Conservation (phyloP, 2,329 filamentous ascomycete species). For the Aspergillus texensis region DNA sequence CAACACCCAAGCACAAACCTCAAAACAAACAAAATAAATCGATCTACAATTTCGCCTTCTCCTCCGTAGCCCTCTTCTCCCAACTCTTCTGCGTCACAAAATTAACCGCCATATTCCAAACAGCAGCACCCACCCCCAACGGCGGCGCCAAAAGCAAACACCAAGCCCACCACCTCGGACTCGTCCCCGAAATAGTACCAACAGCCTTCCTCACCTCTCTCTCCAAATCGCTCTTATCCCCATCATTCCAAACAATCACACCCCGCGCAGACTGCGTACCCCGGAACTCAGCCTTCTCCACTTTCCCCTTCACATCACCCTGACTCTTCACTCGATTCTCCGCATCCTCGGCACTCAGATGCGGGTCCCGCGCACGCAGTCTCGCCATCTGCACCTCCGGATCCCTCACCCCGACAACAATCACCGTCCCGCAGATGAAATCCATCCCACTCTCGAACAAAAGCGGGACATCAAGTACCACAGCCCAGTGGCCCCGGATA, state of each 20-base stretch:
- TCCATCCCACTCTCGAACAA: slow-evolving; percentile 90
- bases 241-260: slow-evolving; percentile 90
- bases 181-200: slow-evolving; percentile 60
- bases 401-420: slow-evolving; percentile 84
- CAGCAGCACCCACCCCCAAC: slow-evolving; percentile 67
- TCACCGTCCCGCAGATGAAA: slow-evolving; percentile 76
- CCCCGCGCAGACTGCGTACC: slow-evolving; percentile 60
- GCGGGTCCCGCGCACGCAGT: slow-evolving; percentile 72
- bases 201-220: slow-evolving; percentile 69
- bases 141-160: slow-evolving; percentile 70
- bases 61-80: slow-evolving; percentile 61
- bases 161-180: slow-evolving; percentile 85
- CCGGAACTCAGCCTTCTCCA: slow-evolving; percentile 69
- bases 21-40: background rate
- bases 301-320: slow-evolving; percentile 83
- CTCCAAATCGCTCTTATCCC: slow-evolving; percentile 69
- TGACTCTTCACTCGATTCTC: slow-evolving; percentile 84
- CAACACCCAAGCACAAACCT: no score
- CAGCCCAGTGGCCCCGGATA: slow-evolving; percentile 77
- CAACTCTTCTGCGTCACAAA: slow-evolving; percentile 70
- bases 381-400: slow-evolving; percentile 80
- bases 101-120: slow-evolving; percentile 75
- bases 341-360: slow-evolving; percentile 83
- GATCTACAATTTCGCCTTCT: slow-evolving; percentile 62
- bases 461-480: slow-evolving; percentile 88